Conservation (phyloP, 495 filamentous ascomycete species). For the Hypoxylon intermedium region DNA sequence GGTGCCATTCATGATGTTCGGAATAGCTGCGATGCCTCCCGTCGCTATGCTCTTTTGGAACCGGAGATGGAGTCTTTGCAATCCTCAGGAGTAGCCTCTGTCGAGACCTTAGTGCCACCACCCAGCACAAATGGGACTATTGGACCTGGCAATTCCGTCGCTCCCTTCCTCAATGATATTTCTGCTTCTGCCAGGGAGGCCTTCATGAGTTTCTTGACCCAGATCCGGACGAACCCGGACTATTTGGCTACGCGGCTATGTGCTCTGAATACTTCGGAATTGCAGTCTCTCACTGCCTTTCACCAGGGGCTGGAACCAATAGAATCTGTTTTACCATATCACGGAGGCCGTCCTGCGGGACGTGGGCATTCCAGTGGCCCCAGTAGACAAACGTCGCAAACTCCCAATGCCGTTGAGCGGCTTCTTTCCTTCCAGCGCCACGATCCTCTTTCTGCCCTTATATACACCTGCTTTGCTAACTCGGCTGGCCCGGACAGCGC, state of each 20-base stretch:
- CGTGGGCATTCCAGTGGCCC: constrained; percentile 52
- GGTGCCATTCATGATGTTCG: constrained; percentile 88
- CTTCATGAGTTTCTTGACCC: constrained; percentile 78
- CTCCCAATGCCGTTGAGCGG: constrained; percentile 70
- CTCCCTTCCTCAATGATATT: constrained; percentile 81
- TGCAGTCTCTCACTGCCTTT: constrained; percentile 74
- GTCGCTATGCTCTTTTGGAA: constrained; percentile 71
- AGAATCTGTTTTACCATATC: constrained; percentile 78
- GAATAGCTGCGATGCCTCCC: constrained; percentile 78
- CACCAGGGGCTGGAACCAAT: constrained; percentile 78
- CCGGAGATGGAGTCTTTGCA: constrained; percentile 66
- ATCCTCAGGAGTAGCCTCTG: constrained; percentile 52
- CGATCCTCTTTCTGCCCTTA: constrained; percentile 82
- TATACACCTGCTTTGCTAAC: constrained; percentile 89
- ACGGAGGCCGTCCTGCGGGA: constrained; percentile 64
- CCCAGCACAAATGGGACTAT: constrained; percentile 44
- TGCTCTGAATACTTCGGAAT: constrained; percentile 73
- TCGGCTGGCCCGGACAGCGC: constrained; percentile 79
- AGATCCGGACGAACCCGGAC: constrained; percentile 82
- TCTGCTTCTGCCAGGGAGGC: constrained; percentile 75
- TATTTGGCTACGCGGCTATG: constrained; percentile 84
- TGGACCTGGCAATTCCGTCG: constrained; percentile 56
- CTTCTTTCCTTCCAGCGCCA: constrained; percentile 84
- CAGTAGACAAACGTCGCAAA: constrained; percentile 53
- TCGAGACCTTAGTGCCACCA: constrained; percentile 54